Percentiles rank a stretch among this genome's conserved stretches.
Evolutionary conservation across 768 basidiomycete genomes (phyloP).

Genomic region (Naganishia friedmannii): DNA sequence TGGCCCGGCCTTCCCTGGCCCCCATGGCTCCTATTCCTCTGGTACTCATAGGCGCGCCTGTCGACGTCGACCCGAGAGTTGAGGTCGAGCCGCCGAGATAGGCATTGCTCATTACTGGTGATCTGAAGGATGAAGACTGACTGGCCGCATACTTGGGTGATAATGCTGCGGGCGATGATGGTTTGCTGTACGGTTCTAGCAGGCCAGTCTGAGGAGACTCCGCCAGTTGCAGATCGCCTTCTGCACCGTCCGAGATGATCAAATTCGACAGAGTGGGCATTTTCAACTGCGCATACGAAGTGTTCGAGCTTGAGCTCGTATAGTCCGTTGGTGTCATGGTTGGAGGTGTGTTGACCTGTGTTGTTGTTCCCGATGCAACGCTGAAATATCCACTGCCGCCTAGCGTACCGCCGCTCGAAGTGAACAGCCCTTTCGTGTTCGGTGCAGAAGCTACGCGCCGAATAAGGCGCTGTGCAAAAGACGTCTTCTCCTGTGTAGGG

Average conservation of each 20-base stretch:
- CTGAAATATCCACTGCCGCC: conserved; percentile 14
- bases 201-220: neutral
- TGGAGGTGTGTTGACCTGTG: conserved; percentile 17
- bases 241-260: neutral
- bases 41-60: conserved; percentile 4
- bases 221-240: neutral
- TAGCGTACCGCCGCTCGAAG: conserved; percentile 33
- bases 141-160: conserved; percentile 3
- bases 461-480: conserved; percentile 70
- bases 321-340: conserved; percentile 12
- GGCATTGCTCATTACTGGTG: conserved; percentile 11
- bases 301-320: neutral
- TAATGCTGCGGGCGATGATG: neutral
- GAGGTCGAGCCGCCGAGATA: conserved; percentile 11
- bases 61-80: conserved; percentile 15
- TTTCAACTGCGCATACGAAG: neutral
- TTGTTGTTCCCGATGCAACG: conserved; percentile 7
- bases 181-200: neutral
- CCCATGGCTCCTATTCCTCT: conserved; percentile 5
- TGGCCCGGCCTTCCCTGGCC: conserved; percentile 11
- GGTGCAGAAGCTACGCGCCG: conserved; percentile 94
- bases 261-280: conserved; percentile 4
- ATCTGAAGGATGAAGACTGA: neutral
- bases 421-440: conserved; percentile 87
- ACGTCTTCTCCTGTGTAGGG: conserved; percentile 47